Base-by-base conservation (phyloP, 257 asterid species). In the Rehmannia glutinosa region DNA sequence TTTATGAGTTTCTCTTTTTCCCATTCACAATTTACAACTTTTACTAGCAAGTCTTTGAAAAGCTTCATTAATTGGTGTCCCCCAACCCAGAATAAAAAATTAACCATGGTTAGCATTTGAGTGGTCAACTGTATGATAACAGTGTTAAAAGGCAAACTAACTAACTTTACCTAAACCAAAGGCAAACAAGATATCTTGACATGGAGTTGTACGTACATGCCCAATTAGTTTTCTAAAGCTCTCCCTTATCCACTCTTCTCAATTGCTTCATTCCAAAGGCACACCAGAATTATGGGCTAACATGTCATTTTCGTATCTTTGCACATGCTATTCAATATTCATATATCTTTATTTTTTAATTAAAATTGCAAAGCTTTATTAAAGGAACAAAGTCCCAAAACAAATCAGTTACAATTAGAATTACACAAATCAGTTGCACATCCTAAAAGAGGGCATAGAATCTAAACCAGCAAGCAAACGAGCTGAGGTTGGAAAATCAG, bases 211-310 rank as follows among this genome's bases (percentile, higher is more conserved):
- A 28, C 35, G 45, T 54, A 43, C 46, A 21, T 10, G 10, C 30
- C 45, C 64, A 36, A 24, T 54, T 16, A 52, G 21, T 43, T 15
- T n/a, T 67, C 24, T 27, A 54, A n/a, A 32, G 47, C 33, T 42
- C 15, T 33, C 35, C 12, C n/a, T 32, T 33, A 17, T 42, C 73
- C 59, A 4, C 38, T 62, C 19, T 51, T 21, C 49, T 17, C 52
- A 28, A 46, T 71, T 71, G 71, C 76, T 63, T 71, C 71, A 13
- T 3, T 64, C 15, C 71, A 54, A 71, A 71, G 76, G 58, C 60
- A 60, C 27, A 28, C 46, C 32, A 21, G 2, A 38, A 17, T n/a
- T 9, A 38, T 36, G 19, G 12, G 10, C 33, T 36, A 35, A 52
- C n/a, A n/a, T n/a, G n/a, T 49, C n/a, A 20, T 62, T 58, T 59